Evolutionary conservation across 345 rosid species (phyloP).

Genomic region (Kandelia obovata): DNA sequence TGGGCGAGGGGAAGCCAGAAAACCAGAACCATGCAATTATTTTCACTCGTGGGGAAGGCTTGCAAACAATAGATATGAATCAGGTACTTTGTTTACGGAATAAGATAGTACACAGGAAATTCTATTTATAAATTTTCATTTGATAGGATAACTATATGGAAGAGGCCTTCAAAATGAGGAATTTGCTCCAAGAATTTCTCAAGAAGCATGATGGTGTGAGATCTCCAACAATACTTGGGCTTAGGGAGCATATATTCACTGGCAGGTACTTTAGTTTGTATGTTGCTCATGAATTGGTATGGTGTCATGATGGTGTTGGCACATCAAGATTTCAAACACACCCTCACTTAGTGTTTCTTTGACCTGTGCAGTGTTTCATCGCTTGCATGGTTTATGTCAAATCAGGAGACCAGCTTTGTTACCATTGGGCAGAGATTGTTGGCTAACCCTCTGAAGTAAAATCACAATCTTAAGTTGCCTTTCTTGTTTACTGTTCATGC

Average conservation of each 20-base stretch:
- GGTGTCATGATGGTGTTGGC: background rate
- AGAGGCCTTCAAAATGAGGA: conserved; percentile 98
- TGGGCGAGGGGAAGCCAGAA: conserved; percentile 99
- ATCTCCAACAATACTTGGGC: conserved; percentile 88
- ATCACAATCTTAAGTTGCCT: conserved; percentile 6
- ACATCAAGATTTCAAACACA: background rate
- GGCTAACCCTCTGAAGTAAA: conserved; percentile 94
- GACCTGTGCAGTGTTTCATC: conserved; percentile 81
- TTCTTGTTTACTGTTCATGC: conserved; percentile 3
- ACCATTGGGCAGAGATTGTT: conserved; percentile 95
- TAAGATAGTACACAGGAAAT: background rate
- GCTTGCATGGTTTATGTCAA: conserved; percentile 99
- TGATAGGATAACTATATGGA: conserved; percentile 97
- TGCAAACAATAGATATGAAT: conserved; percentile 98
- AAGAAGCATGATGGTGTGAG: conserved; percentile 89
- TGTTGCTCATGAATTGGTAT: background rate
- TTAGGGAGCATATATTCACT: conserved; percentile 97
- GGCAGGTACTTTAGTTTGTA: conserved; percentile 59
- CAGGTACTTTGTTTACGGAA: conserved; percentile 45
- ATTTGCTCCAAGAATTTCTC: conserved; percentile 92
- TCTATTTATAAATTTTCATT: conserved; percentile 4
- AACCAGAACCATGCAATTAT: conserved; percentile 98
- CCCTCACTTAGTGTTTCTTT: background rate
- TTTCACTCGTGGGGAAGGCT: conserved; percentile 96
- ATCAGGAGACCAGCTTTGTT: conserved; percentile 98